Evolutionary conservation across 2,329 filamentous ascomycete genomes (phyloP).

Genomic region (Aspergillus glaucus): DNA sequence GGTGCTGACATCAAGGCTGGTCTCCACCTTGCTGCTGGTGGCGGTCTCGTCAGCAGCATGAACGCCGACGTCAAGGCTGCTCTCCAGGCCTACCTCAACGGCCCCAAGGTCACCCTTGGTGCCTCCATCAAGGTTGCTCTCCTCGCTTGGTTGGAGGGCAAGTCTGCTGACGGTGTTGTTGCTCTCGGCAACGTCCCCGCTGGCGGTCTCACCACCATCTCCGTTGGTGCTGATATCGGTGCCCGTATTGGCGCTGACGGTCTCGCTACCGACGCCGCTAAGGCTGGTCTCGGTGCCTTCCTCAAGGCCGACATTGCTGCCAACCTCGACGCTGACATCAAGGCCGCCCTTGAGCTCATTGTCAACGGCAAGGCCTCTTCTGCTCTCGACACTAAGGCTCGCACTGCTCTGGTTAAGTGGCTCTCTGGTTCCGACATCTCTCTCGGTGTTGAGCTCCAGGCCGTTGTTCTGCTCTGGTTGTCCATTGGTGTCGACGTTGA

Average conservation of each 20-base stretch:
- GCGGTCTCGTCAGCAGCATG: slow-evolving; percentile 26
- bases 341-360: slow-evolving; percentile 22
- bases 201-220: slow-evolving; percentile 24
- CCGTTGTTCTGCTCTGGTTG: slow-evolving; percentile 31
- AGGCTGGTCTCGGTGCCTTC: slow-evolving; percentile 28
- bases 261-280: slow-evolving; percentile 19
- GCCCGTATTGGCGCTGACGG: slow-evolving; percentile 25
- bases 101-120: slow-evolving; percentile 21
- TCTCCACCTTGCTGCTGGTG: slow-evolving; percentile 28
- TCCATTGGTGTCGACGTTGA: slow-evolving; percentile 24
- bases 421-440: slow-evolving; percentile 24
- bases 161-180: slow-evolving; percentile 21
- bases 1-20: slow-evolving; percentile 25
- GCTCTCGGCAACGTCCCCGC: slow-evolving; percentile 21
- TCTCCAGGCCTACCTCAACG: slow-evolving; percentile 25
- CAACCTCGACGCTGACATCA: slow-evolving; percentile 22
- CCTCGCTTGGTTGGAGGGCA: slow-evolving; percentile 27
- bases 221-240: slow-evolving; percentile 27
- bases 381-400: slow-evolving; percentile 21
- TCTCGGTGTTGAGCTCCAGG: slow-evolving; percentile 32
- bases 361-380: slow-evolving; percentile 24
- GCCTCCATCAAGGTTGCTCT: slow-evolving; percentile 24
- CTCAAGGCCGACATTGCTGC: slow-evolving; percentile 22
- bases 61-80: slow-evolving; percentile 25
- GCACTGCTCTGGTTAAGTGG: slow-evolving; percentile 27